Base-by-base conservation (phyloP, 2,329 filamentous ascomycete genomes). In the Fusarium longipes region DNA sequence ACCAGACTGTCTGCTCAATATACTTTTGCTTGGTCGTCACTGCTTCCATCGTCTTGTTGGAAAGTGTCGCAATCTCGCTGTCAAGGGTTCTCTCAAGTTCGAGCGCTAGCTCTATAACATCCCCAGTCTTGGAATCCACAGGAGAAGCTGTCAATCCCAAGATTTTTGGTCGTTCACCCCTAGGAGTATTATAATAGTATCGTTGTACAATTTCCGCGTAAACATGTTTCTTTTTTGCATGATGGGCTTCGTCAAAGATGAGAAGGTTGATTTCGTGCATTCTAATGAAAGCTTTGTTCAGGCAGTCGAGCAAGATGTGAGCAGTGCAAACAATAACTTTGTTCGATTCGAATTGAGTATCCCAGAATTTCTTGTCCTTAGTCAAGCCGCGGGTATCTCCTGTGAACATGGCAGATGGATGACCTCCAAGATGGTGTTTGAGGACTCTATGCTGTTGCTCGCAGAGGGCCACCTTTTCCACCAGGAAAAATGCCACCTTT, bases 81-180 rank as follows among this genome's bases (percentile, higher is more conserved):
- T 96, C 87, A 2, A 99, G 82, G 35, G 97, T 82, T 2, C 79
- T 83, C 75, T 98, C 95, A 0, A 99, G 85, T 52, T 92, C 88
- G 61, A 81, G 80, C 0, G 92, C 91, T 35, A 92, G 92, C 61
- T 87, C 82, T 17, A 83, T 82, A 27, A 97, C 85, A 67, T 97
- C 89, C 17, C 44, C 70, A 0, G 86, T 86, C 73, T 92, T 91
- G 0, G 92, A 89, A 79, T 98, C 94, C 4, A 97, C 90, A 1
- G 96, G 96, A 0, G 96, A 98, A 9, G 96, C 96, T 2, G 96
- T 99, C 95, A 98, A 97, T 25, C 95, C 95, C 68, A 99, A 91
- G 20, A 99, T 89, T 35, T 89, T 90, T 6, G 96, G 96, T 6
- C 88, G 84, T 0, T 76, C 65, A 1, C 82, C 79, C 2, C 76